Evolutionary conservation across 192 early-diverging fungal genomes (phyloP).

Genomic region (Diversispora epigaea): DNA sequence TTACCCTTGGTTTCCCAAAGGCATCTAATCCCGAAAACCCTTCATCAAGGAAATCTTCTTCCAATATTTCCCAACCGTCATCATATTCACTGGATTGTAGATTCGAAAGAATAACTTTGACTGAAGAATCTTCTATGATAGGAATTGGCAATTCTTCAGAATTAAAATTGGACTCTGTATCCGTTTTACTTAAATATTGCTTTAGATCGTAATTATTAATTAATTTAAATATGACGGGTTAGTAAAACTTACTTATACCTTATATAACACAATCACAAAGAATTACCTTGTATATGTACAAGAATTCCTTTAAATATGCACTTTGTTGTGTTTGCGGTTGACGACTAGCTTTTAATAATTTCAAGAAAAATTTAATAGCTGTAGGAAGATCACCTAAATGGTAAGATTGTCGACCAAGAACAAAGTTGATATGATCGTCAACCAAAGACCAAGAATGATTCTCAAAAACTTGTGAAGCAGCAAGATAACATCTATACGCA

Average conservation of each 20-base stretch:
- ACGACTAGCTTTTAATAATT: conserved; percentile 66
- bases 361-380: conserved; percentile 78
- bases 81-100: conserved; percentile 58
- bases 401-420: conserved; percentile 78
- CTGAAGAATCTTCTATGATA: conserved; percentile 52
- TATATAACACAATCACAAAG: background rate
- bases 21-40: conserved; percentile 38
- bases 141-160: conserved; percentile 61
- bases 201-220: conserved; percentile 13
- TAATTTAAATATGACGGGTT: background rate
- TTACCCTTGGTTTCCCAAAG: conserved; percentile 31
- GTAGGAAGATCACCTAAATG: conserved; percentile 71
- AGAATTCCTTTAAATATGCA: conserved; percentile 72
- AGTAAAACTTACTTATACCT: background rate
- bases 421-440: conserved; percentile 89
- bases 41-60: conserved; percentile 62
- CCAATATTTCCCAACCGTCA: conserved; percentile 69
- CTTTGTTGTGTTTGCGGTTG: conserved; percentile 66
- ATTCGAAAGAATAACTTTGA: conserved; percentile 62
- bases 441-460: conserved; percentile 67
- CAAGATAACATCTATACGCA: conserved; percentile 75
- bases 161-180: conserved; percentile 48
- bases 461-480: conserved; percentile 61
- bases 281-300: conserved; percentile 73
- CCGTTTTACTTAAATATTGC: conserved; percentile 51